These are phyloP conservation scores for Parathielavia appendiculata DNA, from an alignment of 495 filamentous ascomycete species.

Conservation along the genomic window DNA sequence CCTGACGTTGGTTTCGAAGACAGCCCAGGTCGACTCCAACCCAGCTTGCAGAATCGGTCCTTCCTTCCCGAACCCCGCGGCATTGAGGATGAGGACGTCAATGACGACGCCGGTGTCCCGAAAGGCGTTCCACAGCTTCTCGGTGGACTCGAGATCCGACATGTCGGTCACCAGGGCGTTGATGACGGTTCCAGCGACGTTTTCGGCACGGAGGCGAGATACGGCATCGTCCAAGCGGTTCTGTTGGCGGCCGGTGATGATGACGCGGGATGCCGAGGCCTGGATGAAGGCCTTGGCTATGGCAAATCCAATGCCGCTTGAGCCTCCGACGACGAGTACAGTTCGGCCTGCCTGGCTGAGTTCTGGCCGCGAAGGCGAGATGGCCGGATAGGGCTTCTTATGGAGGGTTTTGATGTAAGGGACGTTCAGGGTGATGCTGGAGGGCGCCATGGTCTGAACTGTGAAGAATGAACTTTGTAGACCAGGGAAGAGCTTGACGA, in stretches of 20 bases:
- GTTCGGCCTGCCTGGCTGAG: slow-evolving; percentile 41
- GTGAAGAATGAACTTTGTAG: background rate
- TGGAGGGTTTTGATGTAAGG: slow-evolving; percentile 28
- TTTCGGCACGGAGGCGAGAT: slow-evolving; percentile 16
- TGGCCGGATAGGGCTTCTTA: slow-evolving; percentile 38
- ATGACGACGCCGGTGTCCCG: slow-evolving; percentile 26
- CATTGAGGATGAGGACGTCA: slow-evolving; percentile 42
- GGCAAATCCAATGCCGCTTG: slow-evolving; percentile 34
- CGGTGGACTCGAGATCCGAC: slow-evolving; percentile 19
- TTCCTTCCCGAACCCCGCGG: slow-evolving; percentile 14
- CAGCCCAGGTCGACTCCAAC: slow-evolving; percentile 28
- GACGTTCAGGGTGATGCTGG: background rate
- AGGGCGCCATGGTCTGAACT: background rate
- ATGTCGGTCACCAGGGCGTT: slow-evolving; percentile 27
- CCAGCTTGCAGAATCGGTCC: slow-evolving; percentile 8
- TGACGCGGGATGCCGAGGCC: slow-evolving; percentile 32
- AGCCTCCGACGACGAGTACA: slow-evolving; percentile 46
- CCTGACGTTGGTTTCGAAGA: slow-evolving; percentile 34
- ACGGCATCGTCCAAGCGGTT: slow-evolving; percentile 14
- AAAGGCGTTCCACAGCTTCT: slow-evolving; percentile 34
- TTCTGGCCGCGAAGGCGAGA: slow-evolving; percentile 35
- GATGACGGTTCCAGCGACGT: slow-evolving; percentile 21
- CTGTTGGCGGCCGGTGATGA: slow-evolving; percentile 32
- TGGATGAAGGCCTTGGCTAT: slow-evolving; percentile 35
- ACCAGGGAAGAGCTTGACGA: no score